A percentile compares a stretch with the other conserved stretches of the same genome.
These are phyloP conservation scores for Auriscalpium vulgare DNA, from an alignment of 768 basidiomycete genomes.

Conservation along the genomic window DNA sequence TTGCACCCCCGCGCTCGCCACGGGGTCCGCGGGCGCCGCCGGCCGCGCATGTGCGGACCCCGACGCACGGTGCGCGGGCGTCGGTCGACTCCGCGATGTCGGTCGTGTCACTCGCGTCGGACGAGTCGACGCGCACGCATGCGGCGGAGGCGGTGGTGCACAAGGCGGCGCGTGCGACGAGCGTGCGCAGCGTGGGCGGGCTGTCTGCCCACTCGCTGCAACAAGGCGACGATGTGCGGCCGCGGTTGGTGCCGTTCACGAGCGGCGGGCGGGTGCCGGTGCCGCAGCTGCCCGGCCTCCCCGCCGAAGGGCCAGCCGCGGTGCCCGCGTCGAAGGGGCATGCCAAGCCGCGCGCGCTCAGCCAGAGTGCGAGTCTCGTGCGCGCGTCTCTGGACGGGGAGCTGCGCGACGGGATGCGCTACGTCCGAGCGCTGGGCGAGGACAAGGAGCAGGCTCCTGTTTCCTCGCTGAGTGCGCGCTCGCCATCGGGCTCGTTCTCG, in stretches of 20 bases:
- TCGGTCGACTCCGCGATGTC: slow-evolving; percentile 17
- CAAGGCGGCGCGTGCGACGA: slow-evolving; percentile 44
- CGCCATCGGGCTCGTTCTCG: slow-evolving; percentile 43
- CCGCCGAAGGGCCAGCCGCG: slow-evolving; percentile 5
- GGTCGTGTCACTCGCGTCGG: slow-evolving; percentile 25
- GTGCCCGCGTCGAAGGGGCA: not conserved
- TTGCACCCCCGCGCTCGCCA: slow-evolving; percentile 45
- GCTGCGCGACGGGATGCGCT: slow-evolving; percentile 59
- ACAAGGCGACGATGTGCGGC: slow-evolving; percentile 29
- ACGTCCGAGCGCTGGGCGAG: slow-evolving; percentile 61
- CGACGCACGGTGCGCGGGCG: slow-evolving; percentile 9
- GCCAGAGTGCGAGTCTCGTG: slow-evolving; percentile 59
- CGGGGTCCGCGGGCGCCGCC: slow-evolving; percentile 29
- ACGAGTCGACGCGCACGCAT: slow-evolving; percentile 26
- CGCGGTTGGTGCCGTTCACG: slow-evolving; percentile 66
- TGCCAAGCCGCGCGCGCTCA: slow-evolving; percentile 34
- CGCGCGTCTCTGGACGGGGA: slow-evolving; percentile 38
- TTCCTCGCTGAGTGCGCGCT: slow-evolving; percentile 18
- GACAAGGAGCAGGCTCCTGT: slow-evolving; percentile 25
- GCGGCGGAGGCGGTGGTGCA: slow-evolving; percentile 39
- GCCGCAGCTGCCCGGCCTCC: slow-evolving; percentile 33
- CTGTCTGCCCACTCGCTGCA: slow-evolving; percentile 26
- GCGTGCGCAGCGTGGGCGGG: slow-evolving; percentile 39
- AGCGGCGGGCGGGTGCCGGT: slow-evolving; percentile 59
- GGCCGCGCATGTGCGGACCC: slow-evolving; percentile 25